Percentiles rank a stretch among this genome's conserved stretches.
Conservation (phyloP, 306 rosid species). For the Vigna hirtella region DNA sequence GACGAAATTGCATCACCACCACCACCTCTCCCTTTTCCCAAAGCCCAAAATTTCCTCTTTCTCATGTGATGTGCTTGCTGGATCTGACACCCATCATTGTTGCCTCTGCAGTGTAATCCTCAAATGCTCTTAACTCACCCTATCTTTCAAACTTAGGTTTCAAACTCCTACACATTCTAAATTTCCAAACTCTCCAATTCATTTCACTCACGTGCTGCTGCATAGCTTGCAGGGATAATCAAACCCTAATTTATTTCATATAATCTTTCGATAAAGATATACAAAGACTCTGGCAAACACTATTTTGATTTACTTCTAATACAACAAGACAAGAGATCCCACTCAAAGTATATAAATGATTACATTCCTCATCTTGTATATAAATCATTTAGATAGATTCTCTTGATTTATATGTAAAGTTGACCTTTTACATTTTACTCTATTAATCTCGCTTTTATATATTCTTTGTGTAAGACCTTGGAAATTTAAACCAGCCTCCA, state of each 20-base stretch:
- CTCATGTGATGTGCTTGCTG: constrained; percentile 56
- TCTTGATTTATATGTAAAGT: too few relatives aligned
- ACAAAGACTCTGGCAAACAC: too few relatives aligned
- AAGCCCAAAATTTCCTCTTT: constrained; percentile 31
- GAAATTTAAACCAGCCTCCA: too few relatives aligned
- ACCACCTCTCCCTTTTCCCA: constrained; percentile 38
- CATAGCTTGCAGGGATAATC: constrained; percentile 15
- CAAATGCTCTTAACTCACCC: constrained; percentile 39
- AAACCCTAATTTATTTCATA: neutral
- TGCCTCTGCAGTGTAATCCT: constrained; percentile 52
- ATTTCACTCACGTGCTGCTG: constrained; percentile 50
- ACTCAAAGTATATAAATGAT: too few relatives aligned
- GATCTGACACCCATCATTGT: constrained; percentile 74
- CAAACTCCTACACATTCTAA: constrained; percentile 57
- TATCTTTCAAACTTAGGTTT: constrained; percentile 51
- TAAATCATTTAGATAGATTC: too few relatives aligned
- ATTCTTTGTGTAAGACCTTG: too few relatives aligned
- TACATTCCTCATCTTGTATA: too few relatives aligned
- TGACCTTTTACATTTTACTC: too few relatives aligned
- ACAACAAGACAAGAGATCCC: too few relatives aligned
- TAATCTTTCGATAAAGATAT: neutral
- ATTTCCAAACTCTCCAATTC: constrained; percentile 43
- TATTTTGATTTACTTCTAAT: too few relatives aligned
- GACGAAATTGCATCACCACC: constrained; percentile 35
- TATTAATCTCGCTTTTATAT: neutral